Evolutionary conservation across 169 alveolate species (phyloP).

Genomic region (Plasmodium gallinaceum): DNA sequence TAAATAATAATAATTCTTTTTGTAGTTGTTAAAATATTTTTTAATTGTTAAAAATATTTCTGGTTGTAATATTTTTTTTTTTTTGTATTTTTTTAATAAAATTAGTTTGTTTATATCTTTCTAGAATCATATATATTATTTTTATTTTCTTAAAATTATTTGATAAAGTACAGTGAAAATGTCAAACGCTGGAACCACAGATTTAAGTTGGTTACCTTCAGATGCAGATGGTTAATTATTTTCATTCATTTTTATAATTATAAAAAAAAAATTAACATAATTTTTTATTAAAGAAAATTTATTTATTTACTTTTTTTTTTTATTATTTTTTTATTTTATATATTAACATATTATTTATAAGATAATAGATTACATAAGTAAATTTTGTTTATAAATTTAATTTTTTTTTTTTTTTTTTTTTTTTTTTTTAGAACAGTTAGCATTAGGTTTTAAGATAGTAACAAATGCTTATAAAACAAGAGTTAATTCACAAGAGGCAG

Average conservation of each 20-base stretch:
- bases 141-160: neutral
- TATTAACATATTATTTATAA: neutral
- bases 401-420: constrained; percentile 5
- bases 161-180: constrained; percentile 22
- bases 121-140: too few species aligned
- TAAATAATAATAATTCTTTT: constrained; percentile 10
- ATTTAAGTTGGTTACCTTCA: constrained; percentile 87
- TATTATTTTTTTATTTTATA: neutral
- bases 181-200: constrained; percentile 77
- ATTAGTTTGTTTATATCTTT: too few species aligned
- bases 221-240: constrained; percentile 85
- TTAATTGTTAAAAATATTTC: constrained; percentile 8
- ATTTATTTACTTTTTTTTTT: neutral
- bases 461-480: constrained; percentile 90
- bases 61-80: neutral
- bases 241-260: neutral
- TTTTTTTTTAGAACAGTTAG: constrained; percentile 85
- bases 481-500: constrained; percentile 86
- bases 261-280: neutral
- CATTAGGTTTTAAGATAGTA: constrained; percentile 88
- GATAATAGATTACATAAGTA: neutral
- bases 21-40: constrained; percentile 1
- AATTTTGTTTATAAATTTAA: neutral
- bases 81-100: neutral
- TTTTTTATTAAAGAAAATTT: neutral